phyloP scores from a whole-genome alignment of 306 rosid genomes.

The Quercus dentata region DNA sequence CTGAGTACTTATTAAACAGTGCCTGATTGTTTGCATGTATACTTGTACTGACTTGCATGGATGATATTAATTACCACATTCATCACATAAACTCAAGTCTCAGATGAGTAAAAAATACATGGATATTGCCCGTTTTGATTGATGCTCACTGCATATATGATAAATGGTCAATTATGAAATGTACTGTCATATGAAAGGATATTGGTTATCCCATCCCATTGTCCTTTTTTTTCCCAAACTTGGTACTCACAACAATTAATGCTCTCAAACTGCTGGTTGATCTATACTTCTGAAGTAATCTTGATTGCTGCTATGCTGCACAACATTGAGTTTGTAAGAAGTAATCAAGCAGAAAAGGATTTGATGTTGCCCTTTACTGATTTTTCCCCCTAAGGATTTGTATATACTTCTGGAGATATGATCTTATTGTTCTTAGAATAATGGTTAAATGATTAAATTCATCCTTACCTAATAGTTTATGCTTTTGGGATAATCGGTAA shows the following conservation, averaged over 20 bases:
- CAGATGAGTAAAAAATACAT: too few relatives aligned
- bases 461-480: too few relatives aligned
- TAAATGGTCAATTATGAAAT: background rate
- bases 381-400: too few relatives aligned
- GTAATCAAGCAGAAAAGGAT: background rate
- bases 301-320: background rate
- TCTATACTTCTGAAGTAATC: background rate
- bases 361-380: background rate
- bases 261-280: background rate
- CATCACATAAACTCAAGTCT: too few relatives aligned
- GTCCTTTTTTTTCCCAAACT: background rate
- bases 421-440: background rate
- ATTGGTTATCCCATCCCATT: background rate
- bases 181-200: background rate
- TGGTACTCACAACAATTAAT: background rate
- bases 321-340: background rate
- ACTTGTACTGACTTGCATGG: too few relatives aligned
- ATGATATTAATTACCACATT: too few relatives aligned
- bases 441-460: too few relatives aligned
- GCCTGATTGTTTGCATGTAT: background rate
- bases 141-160: background rate
- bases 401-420: background rate
- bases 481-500: too few relatives aligned
- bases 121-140: background rate
- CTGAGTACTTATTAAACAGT: background rate